A percentile compares a stretch with the other conserved stretches of the same genome.
These are phyloP conservation scores for Fusarium sp. DNA, from an alignment of 2,329 filamentous ascomycete species.

Conservation along the genomic window DNA sequence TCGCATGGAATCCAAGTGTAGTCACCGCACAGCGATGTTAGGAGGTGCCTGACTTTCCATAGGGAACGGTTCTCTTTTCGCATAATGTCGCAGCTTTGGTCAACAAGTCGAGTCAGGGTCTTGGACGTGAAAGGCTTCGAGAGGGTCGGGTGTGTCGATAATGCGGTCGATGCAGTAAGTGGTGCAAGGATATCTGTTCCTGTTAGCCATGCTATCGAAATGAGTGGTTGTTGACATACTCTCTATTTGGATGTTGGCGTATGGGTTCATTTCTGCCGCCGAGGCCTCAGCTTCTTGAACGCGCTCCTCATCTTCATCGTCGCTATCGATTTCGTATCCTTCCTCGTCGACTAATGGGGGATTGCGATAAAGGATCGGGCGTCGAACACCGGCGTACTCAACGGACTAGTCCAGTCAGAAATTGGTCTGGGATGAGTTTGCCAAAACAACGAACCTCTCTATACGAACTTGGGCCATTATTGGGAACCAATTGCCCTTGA, in stretches of 20 bases:
- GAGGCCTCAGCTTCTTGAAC: conserved; percentile 69
- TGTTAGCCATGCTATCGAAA: conserved; percentile 43
- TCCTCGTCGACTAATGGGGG: conserved; percentile 80
- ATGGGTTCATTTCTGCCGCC: conserved; percentile 79
- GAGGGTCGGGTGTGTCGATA: conserved; percentile 78
- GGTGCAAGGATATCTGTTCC: conserved; percentile 76
- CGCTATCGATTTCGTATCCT: conserved; percentile 79
- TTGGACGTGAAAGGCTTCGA: conserved; percentile 80
- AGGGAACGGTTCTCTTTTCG: conserved; percentile 79
- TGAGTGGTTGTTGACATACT: conserved; percentile 59
- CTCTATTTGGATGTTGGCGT: conserved; percentile 76
- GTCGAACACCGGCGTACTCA: conserved; percentile 77
- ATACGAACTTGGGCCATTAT: conserved; percentile 74
- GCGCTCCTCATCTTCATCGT: conserved; percentile 75
- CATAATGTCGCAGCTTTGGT: conserved; percentile 76
- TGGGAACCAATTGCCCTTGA: conserved; percentile 74
- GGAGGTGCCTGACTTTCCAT: conserved; percentile 78
- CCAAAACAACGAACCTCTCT: conserved; percentile 66
- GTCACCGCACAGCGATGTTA: conserved; percentile 80
- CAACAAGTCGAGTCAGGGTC: conserved; percentile 76
- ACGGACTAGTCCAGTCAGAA: conserved; percentile 64
- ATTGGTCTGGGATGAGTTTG: conserved; percentile 10
- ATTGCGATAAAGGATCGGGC: conserved; percentile 80
- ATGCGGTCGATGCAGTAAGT: conserved; percentile 77
- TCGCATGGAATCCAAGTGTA: conserved; percentile 74